These are phyloP conservation scores for Beta vulgaris DNA, from an alignment of 148 eudicot genomes.

Conservation along the genomic window DNA sequence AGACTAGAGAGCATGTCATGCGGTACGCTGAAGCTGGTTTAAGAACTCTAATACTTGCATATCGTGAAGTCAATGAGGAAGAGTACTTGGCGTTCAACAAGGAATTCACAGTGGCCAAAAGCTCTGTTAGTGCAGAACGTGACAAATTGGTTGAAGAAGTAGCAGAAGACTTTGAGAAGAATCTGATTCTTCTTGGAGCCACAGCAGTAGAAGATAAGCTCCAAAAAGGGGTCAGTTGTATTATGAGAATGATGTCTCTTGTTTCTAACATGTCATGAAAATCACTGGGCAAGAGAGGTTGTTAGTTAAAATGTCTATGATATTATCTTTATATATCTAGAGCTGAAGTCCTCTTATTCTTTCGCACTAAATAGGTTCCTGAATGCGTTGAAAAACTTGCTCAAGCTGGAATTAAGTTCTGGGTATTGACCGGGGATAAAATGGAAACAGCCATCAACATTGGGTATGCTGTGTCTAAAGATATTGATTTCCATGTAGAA, in stretches of 20 bases:
- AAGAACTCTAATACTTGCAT: conserved; percentile 62
- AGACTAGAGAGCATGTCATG: conserved; percentile 51
- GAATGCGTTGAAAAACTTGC: conserved; percentile 72
- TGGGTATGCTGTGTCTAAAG: conserved; percentile 36
- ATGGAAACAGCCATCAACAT: conserved; percentile 75
- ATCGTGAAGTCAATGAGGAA: conserved; percentile 45
- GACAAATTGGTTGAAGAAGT: conserved; percentile 51
- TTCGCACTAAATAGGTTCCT: conserved; percentile 44
- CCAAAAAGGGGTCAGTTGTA: conserved; percentile 51
- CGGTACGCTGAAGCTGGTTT: conserved; percentile 64
- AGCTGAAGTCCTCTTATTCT: not conserved
- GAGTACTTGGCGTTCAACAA: conserved; percentile 42
- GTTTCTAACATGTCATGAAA: too few relatives aligned
- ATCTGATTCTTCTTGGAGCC: conserved; percentile 61
- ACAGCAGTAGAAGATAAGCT: conserved; percentile 79
- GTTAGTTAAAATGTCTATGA: not conserved
- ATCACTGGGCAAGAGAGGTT: not conserved
- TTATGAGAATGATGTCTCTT: not conserved
- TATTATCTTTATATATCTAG: not conserved
- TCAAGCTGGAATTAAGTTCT: conserved; percentile 62
- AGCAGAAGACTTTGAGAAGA: conserved; percentile 50
- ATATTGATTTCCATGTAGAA: not conserved
- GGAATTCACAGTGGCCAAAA: conserved; percentile 47
- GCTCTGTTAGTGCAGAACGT: conserved; percentile 40
- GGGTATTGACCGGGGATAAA: conserved; percentile 76